Evolutionary conservation across 2,329 filamentous ascomycete genomes (phyloP), one percentile per base, ranked within the genome.

Genomic region (Colletotrichum siamense): DNA sequence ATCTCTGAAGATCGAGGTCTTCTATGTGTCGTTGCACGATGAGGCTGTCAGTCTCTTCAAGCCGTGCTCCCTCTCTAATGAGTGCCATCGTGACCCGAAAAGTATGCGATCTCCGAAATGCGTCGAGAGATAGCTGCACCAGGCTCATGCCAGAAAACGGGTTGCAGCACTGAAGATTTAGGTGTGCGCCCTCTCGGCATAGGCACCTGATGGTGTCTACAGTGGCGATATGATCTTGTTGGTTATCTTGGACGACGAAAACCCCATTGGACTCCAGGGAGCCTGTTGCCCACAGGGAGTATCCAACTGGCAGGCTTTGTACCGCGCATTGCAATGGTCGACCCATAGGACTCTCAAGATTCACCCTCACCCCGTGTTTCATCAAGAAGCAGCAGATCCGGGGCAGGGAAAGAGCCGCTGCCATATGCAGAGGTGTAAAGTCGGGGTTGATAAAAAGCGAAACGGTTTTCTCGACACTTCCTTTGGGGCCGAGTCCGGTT

Each of bases 91-190:
- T 15, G 15, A 57, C 52, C 22, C 1, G 3, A 8, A 9, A 26
- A 16, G 52, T 55, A 32, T 32, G 3, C 30, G 30, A 32, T 32
- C 30, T 32, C 10, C 30, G 9, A 10, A 32, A 32, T 32, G 30
- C 30, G 30, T 32, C 30, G 24, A 57, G 52, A 15, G 52, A 22
- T 24, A 26, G 0, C 2, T 57, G 52, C 2, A 57, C n/a, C 1
- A 57, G 22, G 5, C 22, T 57, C 5, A 5, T 9, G 22, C 0
- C 13, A 24, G n/a, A 1, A 10, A 1, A 57, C 26, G 22, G 52
- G 0, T 1, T 0, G 13, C 52, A 24, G 0, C 52, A 57, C 15
- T 1, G n/a, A 28, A 26, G 0, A 10, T 57, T 18, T 0, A 26
- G 7, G 12, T 22, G 2, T 24, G 52, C 52, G 0, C 22, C 52